Conservation (phyloP, 345 rosid species). For the Eucalyptus leucophloia region DNA sequence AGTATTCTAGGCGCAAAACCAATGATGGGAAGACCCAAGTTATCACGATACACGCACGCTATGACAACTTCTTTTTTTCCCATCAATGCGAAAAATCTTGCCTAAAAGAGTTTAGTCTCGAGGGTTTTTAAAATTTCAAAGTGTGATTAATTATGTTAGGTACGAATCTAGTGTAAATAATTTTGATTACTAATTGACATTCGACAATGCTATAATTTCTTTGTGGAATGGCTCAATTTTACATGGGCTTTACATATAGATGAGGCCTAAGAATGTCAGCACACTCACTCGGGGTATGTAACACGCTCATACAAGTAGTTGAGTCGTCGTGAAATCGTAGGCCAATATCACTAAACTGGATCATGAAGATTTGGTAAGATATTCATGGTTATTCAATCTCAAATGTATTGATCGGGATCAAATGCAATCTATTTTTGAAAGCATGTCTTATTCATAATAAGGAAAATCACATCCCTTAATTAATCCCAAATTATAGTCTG, state of each 20-base stretch:
- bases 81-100: fast-evolving
- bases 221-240: background rate
- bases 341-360: fast-evolving
- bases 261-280: background rate
- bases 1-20: background rate
- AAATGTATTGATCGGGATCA: background rate
- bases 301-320: fast-evolving
- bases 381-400: too few relatives aligned
- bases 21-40: background rate
- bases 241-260: background rate
- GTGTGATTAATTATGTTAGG: background rate
- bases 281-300: background rate
- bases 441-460: background rate
- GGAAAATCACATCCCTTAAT: background rate
- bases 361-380: too few relatives aligned
- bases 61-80: background rate
- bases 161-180: background rate
- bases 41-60: background rate
- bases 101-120: fast-evolving
- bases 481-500: background rate
- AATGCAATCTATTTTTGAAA: background rate
- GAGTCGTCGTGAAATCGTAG: fast-evolving
- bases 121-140: background rate
- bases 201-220: fast-evolving
- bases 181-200: fast-evolving